These are phyloP conservation scores for Acer yangbiense DNA, from an alignment of 345 rosid species.

Conservation along the genomic window DNA sequence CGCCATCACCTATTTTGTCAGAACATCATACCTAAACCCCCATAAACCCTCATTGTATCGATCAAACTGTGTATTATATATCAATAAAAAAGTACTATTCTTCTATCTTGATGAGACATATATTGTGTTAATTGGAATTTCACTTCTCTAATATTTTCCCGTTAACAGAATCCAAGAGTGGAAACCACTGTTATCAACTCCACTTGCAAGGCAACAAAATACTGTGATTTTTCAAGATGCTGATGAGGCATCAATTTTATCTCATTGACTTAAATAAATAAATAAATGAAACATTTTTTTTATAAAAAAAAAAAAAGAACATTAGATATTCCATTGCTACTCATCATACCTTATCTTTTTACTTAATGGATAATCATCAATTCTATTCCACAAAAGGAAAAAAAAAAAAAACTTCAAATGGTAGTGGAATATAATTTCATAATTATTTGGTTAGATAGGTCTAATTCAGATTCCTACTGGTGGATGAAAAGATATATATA, in stretches of 20 bases:
- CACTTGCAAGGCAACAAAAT: constrained; percentile 9
- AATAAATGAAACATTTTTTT: background rate
- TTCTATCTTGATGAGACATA: no score
- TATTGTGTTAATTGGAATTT: no score
- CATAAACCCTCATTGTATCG: no score
- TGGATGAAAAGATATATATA: no score
- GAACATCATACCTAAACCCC: no score
- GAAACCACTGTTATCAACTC: constrained; percentile 13
- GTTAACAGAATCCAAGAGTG: background rate
- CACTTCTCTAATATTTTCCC: no score
- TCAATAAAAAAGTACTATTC: no score
- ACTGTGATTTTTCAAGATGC: constrained; percentile 3
- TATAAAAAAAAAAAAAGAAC: no score
- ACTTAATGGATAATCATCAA: background rate
- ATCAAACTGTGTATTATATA: no score
- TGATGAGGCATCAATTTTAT: background rate
- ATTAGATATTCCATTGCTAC: background rate
- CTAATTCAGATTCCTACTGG: no score
- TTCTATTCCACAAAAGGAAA: background rate
- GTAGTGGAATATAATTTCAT: background rate
- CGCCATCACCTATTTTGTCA: no score
- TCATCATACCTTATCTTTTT: background rate
- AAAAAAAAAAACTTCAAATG: background rate
- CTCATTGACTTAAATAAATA: background rate
- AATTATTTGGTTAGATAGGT: no score